Evolutionary conservation across 129 eudicot genomes (phyloP).

Genomic region (Gnaphalium uliginosum): DNA sequence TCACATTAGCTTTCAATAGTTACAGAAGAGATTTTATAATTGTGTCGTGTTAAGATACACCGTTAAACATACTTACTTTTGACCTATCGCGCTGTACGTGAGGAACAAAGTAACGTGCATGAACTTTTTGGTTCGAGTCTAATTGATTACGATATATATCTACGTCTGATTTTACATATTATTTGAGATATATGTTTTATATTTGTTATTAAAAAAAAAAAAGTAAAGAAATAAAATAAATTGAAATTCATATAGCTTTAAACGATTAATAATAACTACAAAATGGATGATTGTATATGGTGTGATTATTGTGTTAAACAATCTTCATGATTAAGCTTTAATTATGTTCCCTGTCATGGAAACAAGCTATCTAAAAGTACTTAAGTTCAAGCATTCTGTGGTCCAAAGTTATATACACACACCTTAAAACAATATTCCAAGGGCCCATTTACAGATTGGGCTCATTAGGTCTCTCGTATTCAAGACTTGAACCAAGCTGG

Average conservation of each 20-base stretch:
- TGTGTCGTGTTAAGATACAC: neutral
- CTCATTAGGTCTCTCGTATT: slow-evolving; percentile 12
- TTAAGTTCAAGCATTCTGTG: slow-evolving; percentile 30
- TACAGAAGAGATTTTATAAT: neutral
- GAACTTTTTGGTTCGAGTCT: neutral
- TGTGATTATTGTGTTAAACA: neutral
- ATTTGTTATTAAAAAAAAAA: too few species aligned
- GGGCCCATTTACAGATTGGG: slow-evolving; percentile 31
- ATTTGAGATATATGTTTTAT: too few species aligned
- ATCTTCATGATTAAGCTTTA: slow-evolving; percentile 22
- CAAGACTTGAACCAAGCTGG: slow-evolving; percentile 23
- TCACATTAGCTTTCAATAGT: neutral
- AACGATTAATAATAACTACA: neutral
- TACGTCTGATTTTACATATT: too few species aligned
- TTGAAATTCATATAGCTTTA: neutral
- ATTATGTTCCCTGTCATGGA: slow-evolving; percentile 29
- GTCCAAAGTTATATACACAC: slow-evolving; percentile 27
- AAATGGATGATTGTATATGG: slow-evolving; percentile 3
- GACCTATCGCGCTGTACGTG: too few species aligned
- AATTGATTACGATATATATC: too few species aligned
- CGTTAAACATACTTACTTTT: neutral
- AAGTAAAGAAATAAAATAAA: neutral
- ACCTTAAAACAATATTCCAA: slow-evolving; percentile 23
- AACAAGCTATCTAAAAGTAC: slow-evolving; percentile 23
- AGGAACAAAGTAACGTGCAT: too few species aligned